Conservation (phyloP, 805 yeast genomes). For the Ogataea glucozyma region DNA sequence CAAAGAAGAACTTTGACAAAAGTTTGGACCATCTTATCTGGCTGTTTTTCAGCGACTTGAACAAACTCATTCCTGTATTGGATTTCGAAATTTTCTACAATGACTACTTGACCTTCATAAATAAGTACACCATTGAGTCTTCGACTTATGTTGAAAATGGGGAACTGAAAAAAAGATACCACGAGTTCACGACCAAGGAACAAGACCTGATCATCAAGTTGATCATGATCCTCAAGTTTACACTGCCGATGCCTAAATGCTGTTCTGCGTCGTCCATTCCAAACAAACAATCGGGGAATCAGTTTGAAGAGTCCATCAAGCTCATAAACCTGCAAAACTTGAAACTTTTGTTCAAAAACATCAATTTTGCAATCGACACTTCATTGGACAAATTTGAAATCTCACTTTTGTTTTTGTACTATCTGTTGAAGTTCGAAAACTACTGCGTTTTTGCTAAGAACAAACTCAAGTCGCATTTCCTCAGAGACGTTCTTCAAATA, state of each 20-base stretch:
- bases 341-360: conserved; percentile 46
- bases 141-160: conserved; percentile 43
- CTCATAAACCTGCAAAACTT: conserved; percentile 39
- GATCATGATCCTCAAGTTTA: conserved; percentile 54
- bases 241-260: conserved; percentile 39
- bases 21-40: conserved; percentile 47
- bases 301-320: conserved; percentile 35
- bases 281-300: conserved; percentile 30
- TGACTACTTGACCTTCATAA: conserved; percentile 50
- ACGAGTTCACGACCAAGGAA: conserved; percentile 34
- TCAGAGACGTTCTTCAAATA: conserved; percentile 49
- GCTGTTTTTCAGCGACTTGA: conserved; percentile 52
- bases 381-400: conserved; percentile 52
- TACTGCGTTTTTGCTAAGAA: conserved; percentile 30
- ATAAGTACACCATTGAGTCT: conserved; percentile 34
- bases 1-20: conserved; percentile 25
- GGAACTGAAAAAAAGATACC: conserved; percentile 40
- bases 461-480: conserved; percentile 30
- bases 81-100: conserved; percentile 55
- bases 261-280: conserved; percentile 27
- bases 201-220: conserved; percentile 49
- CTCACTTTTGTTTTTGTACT: conserved; percentile 48
- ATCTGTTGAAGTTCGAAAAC: conserved; percentile 42
- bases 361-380: conserved; percentile 47
- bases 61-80: conserved; percentile 54